Base-by-base conservation (phyloP, 768 basidiomycete genomes). In the Mycena metata region DNA sequence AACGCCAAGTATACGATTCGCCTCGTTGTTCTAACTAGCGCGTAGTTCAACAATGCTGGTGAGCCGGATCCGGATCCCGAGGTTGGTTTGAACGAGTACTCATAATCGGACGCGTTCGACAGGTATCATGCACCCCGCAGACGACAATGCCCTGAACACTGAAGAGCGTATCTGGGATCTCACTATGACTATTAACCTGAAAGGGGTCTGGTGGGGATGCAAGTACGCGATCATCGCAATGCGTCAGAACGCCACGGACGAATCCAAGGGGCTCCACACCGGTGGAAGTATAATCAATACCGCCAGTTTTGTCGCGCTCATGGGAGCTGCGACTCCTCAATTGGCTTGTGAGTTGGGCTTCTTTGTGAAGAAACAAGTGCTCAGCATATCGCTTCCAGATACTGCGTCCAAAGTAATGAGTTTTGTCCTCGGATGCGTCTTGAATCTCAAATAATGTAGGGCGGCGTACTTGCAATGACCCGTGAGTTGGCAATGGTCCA, bases 171-270 rank as follows among this genome's bases (percentile, higher is more conserved):
- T 99, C 80, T 99, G 98, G 97, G 94, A 95, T 76, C 83, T 95
- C 64, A 95, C 94, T 2, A 94, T 94, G 91, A 88, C 91, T 70
- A 90, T 98, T 83, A 99, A 99, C 79, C 89, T 97, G 76, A 99
- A 99, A 82, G 98, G 98, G 58, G 98, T 99, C 67, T 99, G 97
- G 98, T 99, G 92, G 91, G 98, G 98, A 36, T 96, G 93, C 86
- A 99, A 98, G 81, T 91, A 99, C 76, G 98, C 97, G 7, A 96
- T 99, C 76, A 84, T 91, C 58, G 98, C 98, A 42, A 99, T 99
- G 97, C 91, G 95, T 67, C 81, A 94, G 69, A 99, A 99, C 80
- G 88, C 94, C 13, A 88, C 88, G 51, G 96, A 98, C 65, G 86
- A 87, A 67, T 82, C 87, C 68, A 95, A 91, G 79, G 93, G 94